These are phyloP conservation scores for Gossypium mustelinum DNA, from an alignment of 345 rosid genomes.

Conservation along the genomic window DNA sequence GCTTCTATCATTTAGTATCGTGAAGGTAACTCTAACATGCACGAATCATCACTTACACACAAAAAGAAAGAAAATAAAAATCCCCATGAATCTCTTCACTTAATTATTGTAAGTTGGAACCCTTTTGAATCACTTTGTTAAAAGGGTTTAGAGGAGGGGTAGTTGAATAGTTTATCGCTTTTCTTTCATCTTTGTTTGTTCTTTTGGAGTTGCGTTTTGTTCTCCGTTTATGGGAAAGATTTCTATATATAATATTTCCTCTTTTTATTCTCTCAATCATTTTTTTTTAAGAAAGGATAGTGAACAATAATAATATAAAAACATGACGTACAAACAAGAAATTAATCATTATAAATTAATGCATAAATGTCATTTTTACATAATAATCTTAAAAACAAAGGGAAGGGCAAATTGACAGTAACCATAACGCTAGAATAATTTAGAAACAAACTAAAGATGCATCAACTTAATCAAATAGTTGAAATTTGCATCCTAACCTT, in stretches of 20 bases:
- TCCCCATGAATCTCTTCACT: neutral
- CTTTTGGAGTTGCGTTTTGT: neutral
- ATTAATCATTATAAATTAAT: too few relatives aligned
- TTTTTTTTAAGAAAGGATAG: too few relatives aligned
- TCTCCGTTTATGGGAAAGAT: neutral
- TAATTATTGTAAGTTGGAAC: neutral
- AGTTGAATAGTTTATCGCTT: neutral
- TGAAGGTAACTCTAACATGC: neutral
- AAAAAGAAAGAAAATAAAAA: neutral
- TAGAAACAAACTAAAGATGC: too few relatives aligned
- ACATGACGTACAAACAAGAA: too few relatives aligned
- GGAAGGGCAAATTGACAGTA: too few relatives aligned
- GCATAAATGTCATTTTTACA: accelerated
- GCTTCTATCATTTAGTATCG: neutral
- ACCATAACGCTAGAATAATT: too few relatives aligned
- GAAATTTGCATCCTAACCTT: accelerated
- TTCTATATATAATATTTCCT: neutral
- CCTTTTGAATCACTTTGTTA: neutral
- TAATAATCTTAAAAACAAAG: too few relatives aligned
- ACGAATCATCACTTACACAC: neutral
- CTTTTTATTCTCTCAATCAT: too few relatives aligned
- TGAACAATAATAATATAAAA: too few relatives aligned
- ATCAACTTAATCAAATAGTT: too few relatives aligned
- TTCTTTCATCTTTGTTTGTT: neutral
- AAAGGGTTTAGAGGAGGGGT: neutral